Percentiles rank a stretch among this genome's conserved stretches.
These are phyloP conservation scores for Pilobolus umbonatus DNA, from an alignment of 192 early-diverging fungal genomes.

Conservation along the genomic window DNA sequence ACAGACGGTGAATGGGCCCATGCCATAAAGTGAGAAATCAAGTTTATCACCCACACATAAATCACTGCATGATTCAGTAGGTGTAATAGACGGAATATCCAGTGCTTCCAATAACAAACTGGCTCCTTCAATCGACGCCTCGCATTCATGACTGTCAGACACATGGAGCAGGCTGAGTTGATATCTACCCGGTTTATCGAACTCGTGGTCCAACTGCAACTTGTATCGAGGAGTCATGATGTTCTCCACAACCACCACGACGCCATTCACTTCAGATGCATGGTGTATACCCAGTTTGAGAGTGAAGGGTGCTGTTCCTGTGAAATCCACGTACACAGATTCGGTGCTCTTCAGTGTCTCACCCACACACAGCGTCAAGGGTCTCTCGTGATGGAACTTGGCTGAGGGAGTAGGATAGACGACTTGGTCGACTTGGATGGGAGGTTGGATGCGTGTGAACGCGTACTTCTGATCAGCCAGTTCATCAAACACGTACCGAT, in stretches of 20 bases:
- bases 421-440: constrained; percentile 30
- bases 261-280: constrained; percentile 15
- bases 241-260: constrained; percentile 18
- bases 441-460: constrained; percentile 3
- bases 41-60: constrained; percentile 42
- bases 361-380: constrained; percentile 34
- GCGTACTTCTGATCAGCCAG: constrained; percentile 39
- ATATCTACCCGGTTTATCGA: constrained; percentile 31
- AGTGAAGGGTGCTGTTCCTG: constrained; percentile 35
- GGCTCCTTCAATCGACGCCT: constrained; percentile 3
- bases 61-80: constrained; percentile 16
- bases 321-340: constrained; percentile 24
- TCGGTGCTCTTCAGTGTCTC: constrained; percentile 20
- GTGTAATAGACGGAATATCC: constrained; percentile 31
- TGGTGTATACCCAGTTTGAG: constrained; percentile 26
- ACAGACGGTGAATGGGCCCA: constrained; percentile 33
- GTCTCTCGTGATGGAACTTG: constrained; percentile 11
- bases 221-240: constrained; percentile 24
- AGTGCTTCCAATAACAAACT: constrained; percentile 17
- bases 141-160: constrained; percentile 35
- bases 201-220: constrained; percentile 15
- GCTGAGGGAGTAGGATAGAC: constrained; percentile 32
- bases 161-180: constrained; percentile 29
- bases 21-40: constrained; percentile 27
- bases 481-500: constrained; percentile 32